Base-by-base conservation (phyloP, 495 filamentous ascomycete genomes). In the Aspergillus nanangensis region DNA sequence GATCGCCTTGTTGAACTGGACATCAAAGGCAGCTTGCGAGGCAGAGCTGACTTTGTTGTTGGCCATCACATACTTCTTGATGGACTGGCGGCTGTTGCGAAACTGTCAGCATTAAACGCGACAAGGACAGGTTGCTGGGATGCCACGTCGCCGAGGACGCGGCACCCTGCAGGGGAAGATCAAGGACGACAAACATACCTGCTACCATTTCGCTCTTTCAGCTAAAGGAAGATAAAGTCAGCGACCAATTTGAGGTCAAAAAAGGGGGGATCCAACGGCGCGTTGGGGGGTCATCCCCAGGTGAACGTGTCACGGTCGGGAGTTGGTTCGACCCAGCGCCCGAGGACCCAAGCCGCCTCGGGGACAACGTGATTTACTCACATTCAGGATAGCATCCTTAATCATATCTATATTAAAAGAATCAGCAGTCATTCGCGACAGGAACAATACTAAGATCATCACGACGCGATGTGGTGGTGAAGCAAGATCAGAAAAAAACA, bases 31-130 rank as follows among this genome's bases (percentile, higher is more conserved):
- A 38, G 74, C 75, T 57, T 85, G 82, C 25, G 73, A 77, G 42
- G 81, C 79, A 45, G 74, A 76, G 52, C 72, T 67, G 66, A 94
- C 80, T 64, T 84, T 87, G 81, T 97, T 96, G 85, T 99, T 97
- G 57, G 87, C 82, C 67, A 80, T 79, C 60, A 99, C 87, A 75
- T 97, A 99, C 70, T 99, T 96, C 86, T 96, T 96, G 65, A 99
- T 82, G 21, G 88, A 86, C 67, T 91, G 86, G 55, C 93, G 94
- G 72, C 93, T 98, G 63, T 58, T 37, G 31, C 27, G 22, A 51
- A 45, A 20, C 25, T 8, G 40, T 58, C 38, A 58, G 51, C 37
- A 35, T 11, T 34, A 3, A 33, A 44, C 39, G 47, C 40, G 47
- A 51, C 40, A 45, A 32, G 40, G 54, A 33, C 32, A 19, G 27